Conservation (phyloP, 441 rosid species). For the Croton laevigatus region DNA sequence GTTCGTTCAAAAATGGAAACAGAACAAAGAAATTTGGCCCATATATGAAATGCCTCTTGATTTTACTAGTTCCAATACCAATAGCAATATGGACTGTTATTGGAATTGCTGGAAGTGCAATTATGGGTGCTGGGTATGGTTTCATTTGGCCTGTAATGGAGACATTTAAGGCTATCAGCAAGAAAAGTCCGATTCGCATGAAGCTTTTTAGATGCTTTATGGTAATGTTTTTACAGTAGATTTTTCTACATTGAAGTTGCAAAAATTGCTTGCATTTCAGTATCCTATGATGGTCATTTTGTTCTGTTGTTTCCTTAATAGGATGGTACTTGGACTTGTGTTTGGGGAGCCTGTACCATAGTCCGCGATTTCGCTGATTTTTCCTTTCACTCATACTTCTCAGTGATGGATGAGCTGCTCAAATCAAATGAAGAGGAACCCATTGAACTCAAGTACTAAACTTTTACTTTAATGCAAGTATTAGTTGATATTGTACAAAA, state of each 20-base stretch:
- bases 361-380: slow-evolving; percentile 28
- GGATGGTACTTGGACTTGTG: slow-evolving; percentile 30
- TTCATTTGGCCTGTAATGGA: slow-evolving; percentile 30
- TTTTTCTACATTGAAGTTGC: neutral
- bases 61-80: slow-evolving; percentile 24
- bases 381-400: slow-evolving; percentile 31
- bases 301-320: neutral
- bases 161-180: slow-evolving; percentile 26
- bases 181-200: slow-evolving; percentile 7
- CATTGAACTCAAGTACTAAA: slow-evolving; percentile 18
- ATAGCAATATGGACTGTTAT: slow-evolving; percentile 22
- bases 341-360: slow-evolving; percentile 25
- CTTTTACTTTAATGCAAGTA: neutral
- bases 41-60: slow-evolving; percentile 19
- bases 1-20: slow-evolving; percentile 7
- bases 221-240: slow-evolving; percentile 7
- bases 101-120: slow-evolving; percentile 23
- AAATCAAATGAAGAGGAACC: slow-evolving; percentile 24
- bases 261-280: neutral
- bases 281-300: neutral
- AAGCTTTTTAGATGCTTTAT: slow-evolving; percentile 22
- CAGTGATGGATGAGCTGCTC: slow-evolving; percentile 27
- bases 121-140: slow-evolving; percentile 19
- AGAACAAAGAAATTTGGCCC: slow-evolving; percentile 23
- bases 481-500: neutral